These are phyloP conservation scores for Amaranthus cruentus DNA, from an alignment of 148 eudicot species.

Conservation along the genomic window DNA sequence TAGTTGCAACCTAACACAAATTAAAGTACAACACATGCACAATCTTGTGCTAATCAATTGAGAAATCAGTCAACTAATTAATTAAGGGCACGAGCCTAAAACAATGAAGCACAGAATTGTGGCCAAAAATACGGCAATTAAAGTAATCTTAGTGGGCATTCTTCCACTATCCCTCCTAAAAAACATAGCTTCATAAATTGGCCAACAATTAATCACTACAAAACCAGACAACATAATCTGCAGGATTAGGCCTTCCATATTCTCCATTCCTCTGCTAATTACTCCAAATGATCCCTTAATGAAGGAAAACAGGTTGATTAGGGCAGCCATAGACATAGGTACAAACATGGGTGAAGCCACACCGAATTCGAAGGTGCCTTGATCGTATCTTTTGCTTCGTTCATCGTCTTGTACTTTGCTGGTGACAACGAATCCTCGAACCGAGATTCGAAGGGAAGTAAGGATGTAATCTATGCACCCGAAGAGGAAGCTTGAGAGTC, in stretches of 20 bases:
- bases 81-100: neutral
- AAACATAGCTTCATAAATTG: constrained; percentile 47
- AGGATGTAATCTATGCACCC: constrained; percentile 22
- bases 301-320: constrained; percentile 38
- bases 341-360: constrained; percentile 16
- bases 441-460: constrained; percentile 28
- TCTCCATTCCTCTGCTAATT: constrained; percentile 6
- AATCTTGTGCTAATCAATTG: neutral
- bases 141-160: constrained; percentile 45
- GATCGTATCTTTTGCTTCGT: constrained; percentile 40
- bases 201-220: constrained; percentile 14
- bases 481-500: no score
- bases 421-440: constrained; percentile 40
- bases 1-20: no score
- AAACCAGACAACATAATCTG: constrained; percentile 54
- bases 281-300: constrained; percentile 22
- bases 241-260: constrained; percentile 24
- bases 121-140: constrained; percentile 30
- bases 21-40: neutral
- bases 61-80: no score
- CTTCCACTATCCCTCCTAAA: constrained; percentile 59
- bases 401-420: constrained; percentile 42
- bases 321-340: constrained; percentile 38
- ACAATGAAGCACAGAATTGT: constrained; percentile 24
- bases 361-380: constrained; percentile 53